phyloP scores from a whole-genome alignment of 495 filamentous ascomycete species.

The Xylaria intraflava region DNA sequence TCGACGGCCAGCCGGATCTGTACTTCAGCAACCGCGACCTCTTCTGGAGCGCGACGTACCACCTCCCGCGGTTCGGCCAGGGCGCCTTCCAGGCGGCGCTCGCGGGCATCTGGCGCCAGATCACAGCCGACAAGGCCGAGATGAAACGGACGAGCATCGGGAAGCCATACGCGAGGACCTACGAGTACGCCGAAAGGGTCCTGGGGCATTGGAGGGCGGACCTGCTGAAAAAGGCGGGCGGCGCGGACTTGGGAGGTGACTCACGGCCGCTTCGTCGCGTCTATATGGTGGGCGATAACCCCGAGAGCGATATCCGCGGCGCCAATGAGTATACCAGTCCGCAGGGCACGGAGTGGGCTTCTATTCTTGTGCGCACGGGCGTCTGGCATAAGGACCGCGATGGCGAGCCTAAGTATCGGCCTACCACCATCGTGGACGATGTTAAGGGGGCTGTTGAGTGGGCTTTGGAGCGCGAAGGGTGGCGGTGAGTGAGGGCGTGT shows the following conservation, averaged over 20 bases:
- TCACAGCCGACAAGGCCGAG: slow-evolving; percentile 58
- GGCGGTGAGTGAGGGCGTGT: slow-evolving; percentile 22
- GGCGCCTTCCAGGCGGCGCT: slow-evolving; percentile 83
- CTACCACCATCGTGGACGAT: slow-evolving; percentile 58
- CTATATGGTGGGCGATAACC: slow-evolving; percentile 98
- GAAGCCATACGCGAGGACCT: slow-evolving; percentile 73
- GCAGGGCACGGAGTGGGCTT: slow-evolving; percentile 65
- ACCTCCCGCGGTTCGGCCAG: slow-evolving; percentile 84
- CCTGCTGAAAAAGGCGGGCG: slow-evolving; percentile 32
- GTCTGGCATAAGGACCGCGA: slow-evolving; percentile 55
- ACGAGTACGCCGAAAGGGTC: slow-evolving; percentile 72
- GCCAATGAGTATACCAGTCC: slow-evolving; percentile 68
- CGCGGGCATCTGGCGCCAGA: slow-evolving; percentile 65
- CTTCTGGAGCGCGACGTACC: slow-evolving; percentile 76
- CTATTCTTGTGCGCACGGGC: slow-evolving; percentile 77
- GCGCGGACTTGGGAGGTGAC: slow-evolving; percentile 2
- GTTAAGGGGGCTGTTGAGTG: slow-evolving; percentile 42
- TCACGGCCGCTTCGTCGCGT: slow-evolving; percentile 49
- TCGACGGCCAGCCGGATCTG: slow-evolving; percentile 69
- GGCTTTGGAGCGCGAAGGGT: slow-evolving; percentile 35
- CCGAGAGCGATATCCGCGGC: slow-evolving; percentile 84
- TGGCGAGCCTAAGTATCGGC: slow-evolving; percentile 34
- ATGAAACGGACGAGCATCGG: slow-evolving; percentile 67
- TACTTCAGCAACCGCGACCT: slow-evolving; percentile 91
- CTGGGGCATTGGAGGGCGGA: slow-evolving; percentile 53